Percentiles rank a stretch among this genome's conserved stretches.
Conservation (phyloP, 148 eudicot genomes). For the Pouteria glomerata region DNA sequence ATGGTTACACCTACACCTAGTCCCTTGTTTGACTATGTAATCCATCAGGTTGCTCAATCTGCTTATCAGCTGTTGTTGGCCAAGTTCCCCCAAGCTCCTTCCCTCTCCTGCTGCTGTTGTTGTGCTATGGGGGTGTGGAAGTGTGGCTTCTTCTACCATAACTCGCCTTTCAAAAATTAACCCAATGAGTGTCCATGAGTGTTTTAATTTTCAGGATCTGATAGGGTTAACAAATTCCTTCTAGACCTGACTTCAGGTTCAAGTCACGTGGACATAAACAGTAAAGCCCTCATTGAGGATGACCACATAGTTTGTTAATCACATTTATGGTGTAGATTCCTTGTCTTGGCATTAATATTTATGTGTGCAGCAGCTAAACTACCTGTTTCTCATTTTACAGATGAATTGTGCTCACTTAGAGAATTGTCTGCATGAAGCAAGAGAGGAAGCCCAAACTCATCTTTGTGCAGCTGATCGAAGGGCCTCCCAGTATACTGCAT, state of each 20-base stretch:
- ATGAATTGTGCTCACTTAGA: constrained; percentile 96
- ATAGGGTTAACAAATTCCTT: too few relatives aligned
- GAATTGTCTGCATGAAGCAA: constrained; percentile 89
- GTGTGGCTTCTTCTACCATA: background rate
- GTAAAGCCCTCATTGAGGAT: background rate
- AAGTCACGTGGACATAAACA: background rate
- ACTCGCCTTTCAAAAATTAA: background rate
- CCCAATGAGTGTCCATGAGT: background rate
- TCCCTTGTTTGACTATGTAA: background rate
- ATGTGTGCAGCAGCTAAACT: background rate
- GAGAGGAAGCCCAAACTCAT: constrained; percentile 96
- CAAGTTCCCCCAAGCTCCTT: background rate
- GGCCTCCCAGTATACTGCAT: constrained; percentile 75
- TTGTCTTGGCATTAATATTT: background rate
- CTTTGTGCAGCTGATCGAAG: constrained; percentile 92
- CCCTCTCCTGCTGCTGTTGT: background rate
- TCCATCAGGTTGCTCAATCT: background rate
- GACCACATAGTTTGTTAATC: background rate
- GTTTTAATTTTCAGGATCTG: background rate
- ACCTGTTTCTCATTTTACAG: constrained; percentile 36
- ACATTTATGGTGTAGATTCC: background rate
- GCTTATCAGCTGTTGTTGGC: background rate
- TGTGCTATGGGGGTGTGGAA: background rate
- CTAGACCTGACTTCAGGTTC: too few relatives aligned
- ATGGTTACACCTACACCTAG: background rate